Percentiles rank a stretch among this genome's conserved stretches.
These are phyloP conservation scores for Fagus crenata DNA, from an alignment of 306 rosid genomes.

Conservation along the genomic window DNA sequence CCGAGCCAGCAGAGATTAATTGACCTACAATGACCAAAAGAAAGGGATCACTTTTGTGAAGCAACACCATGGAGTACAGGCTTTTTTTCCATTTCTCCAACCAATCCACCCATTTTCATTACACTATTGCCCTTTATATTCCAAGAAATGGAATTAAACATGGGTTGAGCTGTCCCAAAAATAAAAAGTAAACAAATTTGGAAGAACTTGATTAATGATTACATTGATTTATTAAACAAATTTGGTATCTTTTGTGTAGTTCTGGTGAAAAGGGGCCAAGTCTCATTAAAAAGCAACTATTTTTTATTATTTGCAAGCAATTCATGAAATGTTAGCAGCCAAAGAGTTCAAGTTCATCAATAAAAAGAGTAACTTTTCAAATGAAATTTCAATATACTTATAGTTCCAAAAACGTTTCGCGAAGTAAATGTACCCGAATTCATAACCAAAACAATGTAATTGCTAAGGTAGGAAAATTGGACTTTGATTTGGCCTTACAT, in stretches of 20 bases:
- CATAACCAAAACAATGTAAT: neutral
- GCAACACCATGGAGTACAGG: neutral
- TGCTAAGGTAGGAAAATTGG: neutral
- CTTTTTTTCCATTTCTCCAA: neutral
- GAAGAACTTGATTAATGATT: neutral
- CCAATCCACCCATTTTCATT: neutral
- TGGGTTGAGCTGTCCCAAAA: neutral
- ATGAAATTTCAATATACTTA: neutral
- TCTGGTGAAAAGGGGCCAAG: neutral
- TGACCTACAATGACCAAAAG: slow-evolving; percentile 49
- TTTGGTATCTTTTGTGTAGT: neutral
- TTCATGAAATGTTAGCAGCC: neutral
- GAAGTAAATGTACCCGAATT: neutral
- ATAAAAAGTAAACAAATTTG: neutral
- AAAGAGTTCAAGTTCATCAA: neutral
- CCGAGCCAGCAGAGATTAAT: slow-evolving; percentile 72
- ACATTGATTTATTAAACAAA: neutral
- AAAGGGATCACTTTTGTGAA: neutral
- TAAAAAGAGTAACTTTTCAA: neutral
- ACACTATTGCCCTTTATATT: neutral
- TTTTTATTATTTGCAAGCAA: neutral
- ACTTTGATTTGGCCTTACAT: neutral
- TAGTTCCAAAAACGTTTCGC: neutral
- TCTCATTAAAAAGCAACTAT: neutral
- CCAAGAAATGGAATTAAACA: neutral